Base-by-base conservation (phyloP, 306 rosid species). In the Cucurbita ficifolia region DNA sequence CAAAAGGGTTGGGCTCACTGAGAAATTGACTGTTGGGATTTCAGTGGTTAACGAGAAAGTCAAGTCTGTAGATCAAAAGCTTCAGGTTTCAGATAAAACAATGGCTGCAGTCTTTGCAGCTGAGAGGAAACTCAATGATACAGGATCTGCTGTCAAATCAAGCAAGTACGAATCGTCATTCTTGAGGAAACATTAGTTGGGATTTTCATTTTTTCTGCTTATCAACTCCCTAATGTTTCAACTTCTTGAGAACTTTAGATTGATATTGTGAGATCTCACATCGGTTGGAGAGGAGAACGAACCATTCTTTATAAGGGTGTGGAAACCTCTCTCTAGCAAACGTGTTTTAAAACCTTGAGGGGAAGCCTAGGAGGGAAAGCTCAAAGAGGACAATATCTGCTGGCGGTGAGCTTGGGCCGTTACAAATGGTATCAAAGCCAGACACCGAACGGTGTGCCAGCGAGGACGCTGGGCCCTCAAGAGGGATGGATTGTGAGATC, bases 81-180 rank as follows among this genome's bases (percentile, higher is more conserved):
- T 92, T 79, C 96, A 90, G 14, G 96, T 90, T 76, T 92, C 98
- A 0, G 96, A 90, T 78, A 92, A 90, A 84, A 92, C 96, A 36
- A 92, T 90, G 98, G 96, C 91, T 22, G 98, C 96, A 35, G 81
- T 92, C 77, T 73, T 90, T 61, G 96, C 96, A 54, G 96, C 96
- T 38, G 93, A 92, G 84, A 90, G 96, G 65, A 90, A 87, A 85
- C 69, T 90, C 76, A 92, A 92, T 71, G 86, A 90, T 75, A 92
- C 96, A 5, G 96, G 98, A 65, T 92, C 98, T 72, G 93, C 96
- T 52, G 96, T 92, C 70, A 92, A 90, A 90, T 90, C 92, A 74
- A 92, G 96, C 89, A 92, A 96, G 96, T 92, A 76, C 72, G 78
- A n/a, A 46, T 18, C 72, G 1, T 69, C 45, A 64, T 17, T 52